These are phyloP conservation scores for Nigrospora oryzae DNA, from an alignment of 2,329 filamentous ascomycete genomes.

Conservation along the genomic window DNA sequence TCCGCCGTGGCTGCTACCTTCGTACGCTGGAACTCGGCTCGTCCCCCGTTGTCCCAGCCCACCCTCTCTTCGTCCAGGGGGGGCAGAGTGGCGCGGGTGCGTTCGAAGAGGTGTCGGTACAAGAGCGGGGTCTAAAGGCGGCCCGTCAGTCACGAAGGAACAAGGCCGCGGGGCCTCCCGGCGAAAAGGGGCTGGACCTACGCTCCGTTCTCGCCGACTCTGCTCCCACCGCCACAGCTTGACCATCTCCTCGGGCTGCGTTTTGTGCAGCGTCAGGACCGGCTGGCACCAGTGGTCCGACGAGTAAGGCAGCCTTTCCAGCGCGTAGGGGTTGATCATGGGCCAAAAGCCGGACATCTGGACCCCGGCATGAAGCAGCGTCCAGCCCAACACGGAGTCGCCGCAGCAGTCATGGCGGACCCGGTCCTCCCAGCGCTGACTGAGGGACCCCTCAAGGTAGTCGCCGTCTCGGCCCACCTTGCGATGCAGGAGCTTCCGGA, in stretches of 20 bases:
- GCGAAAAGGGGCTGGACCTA: constrained; percentile 11
- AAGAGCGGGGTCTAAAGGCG: constrained; percentile 21
- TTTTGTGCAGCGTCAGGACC: constrained; percentile 39
- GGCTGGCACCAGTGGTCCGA: constrained; percentile 42
- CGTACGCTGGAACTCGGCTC: constrained; percentile 1
- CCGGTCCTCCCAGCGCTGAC: constrained; percentile 28
- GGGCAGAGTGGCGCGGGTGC: background rate
- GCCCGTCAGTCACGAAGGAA: background rate
- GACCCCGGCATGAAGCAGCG: constrained; percentile 33
- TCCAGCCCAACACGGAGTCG: constrained; percentile 41
- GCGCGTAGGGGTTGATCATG: constrained; percentile 39
- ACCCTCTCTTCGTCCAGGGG: background rate
- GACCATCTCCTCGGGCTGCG: constrained; percentile 35
- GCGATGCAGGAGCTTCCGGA: constrained; percentile 29
- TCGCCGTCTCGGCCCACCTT: constrained; percentile 22
- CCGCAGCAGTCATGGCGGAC: constrained; percentile 41
- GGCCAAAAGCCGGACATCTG: constrained; percentile 38
- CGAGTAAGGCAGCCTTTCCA: constrained; percentile 38
- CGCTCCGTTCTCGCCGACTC: constrained; percentile 18
- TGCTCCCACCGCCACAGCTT: constrained; percentile 38
- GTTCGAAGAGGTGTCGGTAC: constrained; percentile 26
- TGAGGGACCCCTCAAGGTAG: constrained; percentile 28
- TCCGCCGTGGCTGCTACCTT: constrained; percentile 5
- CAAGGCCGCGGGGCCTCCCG: background rate
- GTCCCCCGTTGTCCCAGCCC: constrained; percentile 5